Base-by-base conservation (phyloP, 352 stramenopile species). In the Phytopythium helicoides region DNA sequence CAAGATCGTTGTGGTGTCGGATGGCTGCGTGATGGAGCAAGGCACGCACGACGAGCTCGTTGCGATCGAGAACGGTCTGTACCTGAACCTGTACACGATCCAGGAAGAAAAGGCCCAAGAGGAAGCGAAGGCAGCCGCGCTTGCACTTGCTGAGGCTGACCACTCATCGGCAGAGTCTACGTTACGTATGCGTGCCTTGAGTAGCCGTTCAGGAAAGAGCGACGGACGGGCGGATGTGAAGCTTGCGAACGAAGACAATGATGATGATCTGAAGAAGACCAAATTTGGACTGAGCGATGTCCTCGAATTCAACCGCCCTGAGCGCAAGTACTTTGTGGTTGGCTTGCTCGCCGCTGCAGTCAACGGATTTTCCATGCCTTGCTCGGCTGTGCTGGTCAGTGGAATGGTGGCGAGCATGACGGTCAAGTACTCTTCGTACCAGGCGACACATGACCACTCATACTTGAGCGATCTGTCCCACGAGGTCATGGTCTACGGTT, bases 81-180 rank as follows among this genome's bases (percentile, higher is more conserved):
- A 95, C 64, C 75, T 93, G 40, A 95, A 86, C 14, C 55, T 82
- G 42, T 79, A 90, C 48, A 84, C 85, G 28, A 87, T 96, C 51
- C 60, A 72, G 23, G 44, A 63, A 9, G 28, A 9, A 33, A 33
- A 5, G 5, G 28, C 5, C 5, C 5, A 33, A 33, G 9, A 33
- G 28, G 9, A 33, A 10, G 9, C 28, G 28, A 9, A 33, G 5
- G 28, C 12, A 19, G 47, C 69, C 19, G 62, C 97, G 9, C 21
- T n/a, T n/a, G n/a, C 28, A 1, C 31, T 37, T 15, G 36, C 18
- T 5, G 16, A 2, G 26, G 14, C 10, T 1, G 46, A 19, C 15
- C 8, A 26, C n/a, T 11, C 16, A 41, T 19, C 18, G 21, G 44
- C n/a, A n/a, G 23, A 54, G n/a, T n/a, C n/a, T n/a, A n/a, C n/a